Percentiles rank a stretch among this genome's conserved stretches.
phyloP scores from a whole-genome alignment of 2,329 filamentous ascomycete genomes.

The Tolypocladium endophyticum region DNA sequence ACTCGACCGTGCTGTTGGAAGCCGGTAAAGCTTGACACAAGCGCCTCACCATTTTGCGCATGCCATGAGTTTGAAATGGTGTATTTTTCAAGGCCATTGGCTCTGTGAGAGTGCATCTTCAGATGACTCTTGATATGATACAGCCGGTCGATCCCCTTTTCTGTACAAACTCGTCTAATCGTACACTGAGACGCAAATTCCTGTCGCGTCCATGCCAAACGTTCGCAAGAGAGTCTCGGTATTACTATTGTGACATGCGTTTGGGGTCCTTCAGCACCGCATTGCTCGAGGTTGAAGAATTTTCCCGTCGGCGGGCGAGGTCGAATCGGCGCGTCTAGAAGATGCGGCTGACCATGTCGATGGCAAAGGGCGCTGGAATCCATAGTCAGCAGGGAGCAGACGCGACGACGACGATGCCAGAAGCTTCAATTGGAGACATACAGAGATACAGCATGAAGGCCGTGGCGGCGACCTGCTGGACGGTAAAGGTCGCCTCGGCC shows the following conservation, averaged over 20 bases:
- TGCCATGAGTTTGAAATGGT: background rate
- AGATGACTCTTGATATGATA: background rate
- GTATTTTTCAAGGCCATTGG: background rate
- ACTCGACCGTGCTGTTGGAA: background rate
- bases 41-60: background rate
- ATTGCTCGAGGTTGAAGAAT: background rate
- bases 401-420: background rate
- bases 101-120: background rate
- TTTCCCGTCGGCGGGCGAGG: background rate
- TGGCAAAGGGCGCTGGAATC: constrained; percentile 44
- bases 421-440: constrained; percentile 32
- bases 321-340: constrained; percentile 18
- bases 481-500: constrained; percentile 53
- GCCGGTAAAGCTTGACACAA: background rate
- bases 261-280: background rate
- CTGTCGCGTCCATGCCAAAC: background rate
- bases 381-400: constrained; percentile 4
- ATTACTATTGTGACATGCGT: background rate
- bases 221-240: background rate
- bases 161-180: background rate
- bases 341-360: constrained; percentile 39
- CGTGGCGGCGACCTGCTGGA: constrained; percentile 56
- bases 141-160: background rate
- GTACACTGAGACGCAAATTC: background rate
- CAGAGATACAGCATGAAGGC: constrained; percentile 66